These are phyloP conservation scores for Talaromyces sp. DNA, from an alignment of 2,329 filamentous ascomycete genomes.

Conservation along the genomic window DNA sequence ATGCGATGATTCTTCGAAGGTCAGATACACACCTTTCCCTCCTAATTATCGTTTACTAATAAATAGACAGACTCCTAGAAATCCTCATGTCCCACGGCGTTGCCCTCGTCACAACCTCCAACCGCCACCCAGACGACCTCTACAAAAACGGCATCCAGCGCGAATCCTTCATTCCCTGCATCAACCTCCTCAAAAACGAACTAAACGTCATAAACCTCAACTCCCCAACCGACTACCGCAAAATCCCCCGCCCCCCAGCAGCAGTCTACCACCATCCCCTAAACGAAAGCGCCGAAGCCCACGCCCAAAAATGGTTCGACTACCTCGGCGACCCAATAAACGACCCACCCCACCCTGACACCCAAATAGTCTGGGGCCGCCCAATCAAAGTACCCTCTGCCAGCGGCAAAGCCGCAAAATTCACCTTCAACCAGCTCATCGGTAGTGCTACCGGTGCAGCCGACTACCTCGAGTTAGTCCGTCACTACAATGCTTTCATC, in stretches of 20 bases:
- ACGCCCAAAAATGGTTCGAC: constrained; percentile 93
- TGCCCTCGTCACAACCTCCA: constrained; percentile 92
- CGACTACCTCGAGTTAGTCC: constrained; percentile 90
- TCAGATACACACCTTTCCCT: constrained; percentile 32
- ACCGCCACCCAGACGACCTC: constrained; percentile 91
- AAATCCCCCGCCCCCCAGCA: constrained; percentile 88
- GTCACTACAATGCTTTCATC: constrained; percentile 89
- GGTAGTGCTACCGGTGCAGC: constrained; percentile 86
- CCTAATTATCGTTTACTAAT: constrained; percentile 25
- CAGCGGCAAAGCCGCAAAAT: constrained; percentile 84
- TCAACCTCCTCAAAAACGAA: constrained; percentile 81
- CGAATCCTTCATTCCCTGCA: constrained; percentile 92
- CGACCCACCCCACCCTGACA: constrained; percentile 74
- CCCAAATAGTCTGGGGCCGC: constrained; percentile 88
- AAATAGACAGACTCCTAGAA: constrained; percentile 69
- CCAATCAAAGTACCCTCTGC: constrained; percentile 85
- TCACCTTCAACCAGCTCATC: constrained; percentile 91
- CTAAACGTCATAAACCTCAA: constrained; percentile 92
- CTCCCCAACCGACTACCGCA: constrained; percentile 94
- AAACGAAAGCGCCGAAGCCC: constrained; percentile 72
- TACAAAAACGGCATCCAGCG: constrained; percentile 99
- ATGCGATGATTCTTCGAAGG: constrained; percentile 94
- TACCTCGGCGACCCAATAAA: constrained; percentile 84
- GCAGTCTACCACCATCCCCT: constrained; percentile 93
- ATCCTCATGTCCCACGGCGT: constrained; percentile 95